Conservation (phyloP, 352 stramenopile genomes). For the Elongisporangium undulatum region DNA sequence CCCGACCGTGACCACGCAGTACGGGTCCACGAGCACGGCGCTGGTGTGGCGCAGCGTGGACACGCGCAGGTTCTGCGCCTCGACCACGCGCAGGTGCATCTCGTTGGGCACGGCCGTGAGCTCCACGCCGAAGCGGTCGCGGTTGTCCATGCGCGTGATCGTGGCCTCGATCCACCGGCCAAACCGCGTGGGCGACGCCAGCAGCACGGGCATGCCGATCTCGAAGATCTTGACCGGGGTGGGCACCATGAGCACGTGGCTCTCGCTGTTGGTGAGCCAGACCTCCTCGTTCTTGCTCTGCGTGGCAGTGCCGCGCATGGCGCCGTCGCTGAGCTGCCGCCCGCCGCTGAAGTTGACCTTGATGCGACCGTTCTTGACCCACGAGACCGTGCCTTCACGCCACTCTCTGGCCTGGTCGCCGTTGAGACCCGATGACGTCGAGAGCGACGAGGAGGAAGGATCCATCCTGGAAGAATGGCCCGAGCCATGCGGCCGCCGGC, state of each 20-base stretch:
- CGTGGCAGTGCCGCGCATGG: background rate
- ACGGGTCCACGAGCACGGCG: slow-evolving; percentile 41
- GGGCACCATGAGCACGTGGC: slow-evolving; percentile 39
- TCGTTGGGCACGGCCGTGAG: slow-evolving; percentile 33
- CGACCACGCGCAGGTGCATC: slow-evolving; percentile 47
- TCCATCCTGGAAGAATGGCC: background rate
- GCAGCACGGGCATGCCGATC: slow-evolving; percentile 37
- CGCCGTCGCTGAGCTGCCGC: slow-evolving; percentile 23
- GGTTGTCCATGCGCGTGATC: slow-evolving; percentile 30
- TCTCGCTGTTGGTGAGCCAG: slow-evolving; percentile 38
- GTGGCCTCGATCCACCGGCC: slow-evolving; percentile 42
- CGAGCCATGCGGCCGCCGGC: slow-evolving; percentile 6
- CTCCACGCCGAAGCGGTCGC: slow-evolving; percentile 35
- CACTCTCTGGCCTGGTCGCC: slow-evolving; percentile 25
- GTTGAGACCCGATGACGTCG: background rate
- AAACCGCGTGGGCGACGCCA: slow-evolving; percentile 39
- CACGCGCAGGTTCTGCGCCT: slow-evolving; percentile 43
- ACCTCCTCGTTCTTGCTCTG: slow-evolving; percentile 22
- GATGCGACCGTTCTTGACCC: slow-evolving; percentile 49
- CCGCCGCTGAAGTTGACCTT: slow-evolving; percentile 54
- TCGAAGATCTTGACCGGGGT: slow-evolving; percentile 47
- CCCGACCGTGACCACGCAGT: slow-evolving; percentile 40
- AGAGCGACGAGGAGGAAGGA: background rate
- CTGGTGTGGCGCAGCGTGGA: slow-evolving; percentile 16
- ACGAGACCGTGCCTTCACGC: slow-evolving; percentile 52